Conservation (phyloP, 176 grass and related monocot genomes). For the Ensete glaucum region DNA sequence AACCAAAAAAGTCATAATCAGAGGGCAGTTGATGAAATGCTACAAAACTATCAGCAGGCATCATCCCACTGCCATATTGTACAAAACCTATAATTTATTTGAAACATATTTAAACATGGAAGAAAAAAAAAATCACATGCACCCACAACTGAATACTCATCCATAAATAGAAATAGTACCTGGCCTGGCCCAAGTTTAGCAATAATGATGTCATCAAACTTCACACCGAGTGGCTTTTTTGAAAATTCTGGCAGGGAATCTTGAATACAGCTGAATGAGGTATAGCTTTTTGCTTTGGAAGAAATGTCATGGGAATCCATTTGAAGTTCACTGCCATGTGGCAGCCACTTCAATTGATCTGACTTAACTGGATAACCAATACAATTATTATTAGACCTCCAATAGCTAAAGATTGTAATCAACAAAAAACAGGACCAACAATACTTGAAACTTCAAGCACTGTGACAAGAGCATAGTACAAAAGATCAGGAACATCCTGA, state of each 20-base stretch:
- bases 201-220: conserved; percentile 71
- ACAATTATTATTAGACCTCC: not conserved
- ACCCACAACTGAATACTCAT: not conserved
- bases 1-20: no score
- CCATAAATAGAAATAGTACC: conserved; percentile 23
- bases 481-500: not conserved
- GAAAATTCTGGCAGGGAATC: conserved; percentile 24
- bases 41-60: no score
- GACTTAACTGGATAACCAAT: conserved; percentile 53
- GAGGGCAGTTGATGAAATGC: no score
- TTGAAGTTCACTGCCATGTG: conserved; percentile 73
- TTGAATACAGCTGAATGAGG: conserved; percentile 64
- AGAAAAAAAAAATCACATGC: not conserved
- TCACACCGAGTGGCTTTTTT: conserved; percentile 44
- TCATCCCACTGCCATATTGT: not conserved
- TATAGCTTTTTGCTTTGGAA: conserved; percentile 57
- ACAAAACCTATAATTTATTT: not conserved
- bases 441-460: not conserved
- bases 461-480: not conserved
- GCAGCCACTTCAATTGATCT: conserved; percentile 75
- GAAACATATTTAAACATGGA: not conserved
- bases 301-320: conserved; percentile 35
- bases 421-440: not conserved
- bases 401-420: conserved; percentile 1
- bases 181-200: conserved; percentile 88